These are phyloP conservation scores for Chondrus crispus DNA, from an alignment of 23 red algal genomes.

Conservation along the genomic window DNA sequence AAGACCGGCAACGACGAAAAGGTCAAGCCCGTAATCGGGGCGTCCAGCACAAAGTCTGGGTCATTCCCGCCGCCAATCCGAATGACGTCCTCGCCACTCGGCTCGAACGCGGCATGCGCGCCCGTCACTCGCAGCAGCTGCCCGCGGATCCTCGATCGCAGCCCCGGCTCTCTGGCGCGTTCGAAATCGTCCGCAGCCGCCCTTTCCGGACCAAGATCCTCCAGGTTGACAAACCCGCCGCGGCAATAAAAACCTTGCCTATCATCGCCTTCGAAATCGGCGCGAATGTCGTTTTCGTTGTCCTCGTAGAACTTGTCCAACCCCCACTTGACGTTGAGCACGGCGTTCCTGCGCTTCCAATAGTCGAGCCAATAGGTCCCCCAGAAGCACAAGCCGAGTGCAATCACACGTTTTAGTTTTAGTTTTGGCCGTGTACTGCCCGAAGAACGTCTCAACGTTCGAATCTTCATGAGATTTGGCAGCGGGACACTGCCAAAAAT, in stretches of 20 bases:
- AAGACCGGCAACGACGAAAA: slow-evolving; percentile 43
- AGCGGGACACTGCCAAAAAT: too few species aligned
- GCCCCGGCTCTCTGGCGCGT: too few species aligned
- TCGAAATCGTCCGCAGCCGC: too few species aligned
- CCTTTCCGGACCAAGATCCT: neutral
- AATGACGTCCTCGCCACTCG: neutral
- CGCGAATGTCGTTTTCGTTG: slow-evolving; percentile 22
- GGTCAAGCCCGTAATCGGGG: slow-evolving; percentile 33
- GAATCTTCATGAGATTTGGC: too few species aligned
- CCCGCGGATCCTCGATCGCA: neutral
- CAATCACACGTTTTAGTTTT: too few species aligned
- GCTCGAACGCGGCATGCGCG: neutral
- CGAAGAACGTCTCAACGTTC: too few species aligned
- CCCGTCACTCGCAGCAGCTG: too few species aligned
- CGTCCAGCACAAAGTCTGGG: slow-evolving; percentile 44
- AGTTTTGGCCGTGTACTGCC: too few species aligned
- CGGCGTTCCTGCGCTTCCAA: slow-evolving; percentile 70
- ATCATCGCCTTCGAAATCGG: slow-evolving; percentile 38
- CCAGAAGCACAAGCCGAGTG: slow-evolving; percentile 61
- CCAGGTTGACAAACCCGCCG: slow-evolving; percentile 62
- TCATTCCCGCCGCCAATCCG: slow-evolving; percentile 31
- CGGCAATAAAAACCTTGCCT: slow-evolving; percentile 37
- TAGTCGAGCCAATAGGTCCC: slow-evolving; percentile 37
- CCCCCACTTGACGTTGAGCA: slow-evolving; percentile 69
- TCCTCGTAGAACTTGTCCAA: slow-evolving; percentile 36